These are phyloP conservation scores for Tricholoma sp. DNA, from an alignment of 768 basidiomycete genomes.

Conservation along the genomic window DNA sequence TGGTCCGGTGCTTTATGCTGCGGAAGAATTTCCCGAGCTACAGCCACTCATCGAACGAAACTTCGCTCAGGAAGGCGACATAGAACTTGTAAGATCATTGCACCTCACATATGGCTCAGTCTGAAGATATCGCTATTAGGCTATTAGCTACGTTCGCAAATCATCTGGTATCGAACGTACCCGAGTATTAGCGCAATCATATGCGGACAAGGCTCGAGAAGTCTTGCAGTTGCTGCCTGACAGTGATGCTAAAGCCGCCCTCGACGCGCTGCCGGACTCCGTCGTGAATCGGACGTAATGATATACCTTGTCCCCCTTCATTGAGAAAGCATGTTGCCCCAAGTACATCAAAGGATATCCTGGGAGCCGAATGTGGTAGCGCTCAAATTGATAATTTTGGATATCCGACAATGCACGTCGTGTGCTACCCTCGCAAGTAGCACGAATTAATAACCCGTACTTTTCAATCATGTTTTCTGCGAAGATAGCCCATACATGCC, in stretches of 20 bases:
- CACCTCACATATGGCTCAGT: not conserved
- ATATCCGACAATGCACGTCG: too few species aligned
- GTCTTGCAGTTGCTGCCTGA: conserved; percentile 69
- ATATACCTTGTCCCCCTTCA: not conserved
- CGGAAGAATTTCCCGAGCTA: conserved; percentile 76
- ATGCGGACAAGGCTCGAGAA: conserved; percentile 74
- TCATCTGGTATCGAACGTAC: conserved; percentile 81
- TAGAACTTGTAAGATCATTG: conserved; percentile 57
- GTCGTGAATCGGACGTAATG: conserved; percentile 60
- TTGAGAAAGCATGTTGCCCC: too few species aligned
- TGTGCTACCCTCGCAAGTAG: too few species aligned
- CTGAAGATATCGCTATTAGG: conserved; percentile 35
- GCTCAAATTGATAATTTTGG: not conserved
- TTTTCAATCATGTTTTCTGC: too few species aligned
- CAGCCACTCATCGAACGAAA: conserved; percentile 74
- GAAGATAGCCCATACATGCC: too few species aligned
- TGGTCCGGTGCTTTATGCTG: conserved; percentile 82
- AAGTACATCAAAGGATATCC: too few species aligned
- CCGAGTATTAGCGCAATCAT: conserved; percentile 63
- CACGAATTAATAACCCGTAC: too few species aligned
- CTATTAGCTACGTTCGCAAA: conserved; percentile 56
- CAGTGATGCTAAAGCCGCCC: conserved; percentile 72
- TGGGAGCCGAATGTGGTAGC: too few species aligned
- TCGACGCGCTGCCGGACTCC: conserved; percentile 65
- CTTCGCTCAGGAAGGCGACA: conserved; percentile 74